Evolutionary conservation across 371 early-diverging fungal genomes (phyloP), one percentile per base, ranked within the genome.

Genomic region (Nematocida sp.): DNA sequence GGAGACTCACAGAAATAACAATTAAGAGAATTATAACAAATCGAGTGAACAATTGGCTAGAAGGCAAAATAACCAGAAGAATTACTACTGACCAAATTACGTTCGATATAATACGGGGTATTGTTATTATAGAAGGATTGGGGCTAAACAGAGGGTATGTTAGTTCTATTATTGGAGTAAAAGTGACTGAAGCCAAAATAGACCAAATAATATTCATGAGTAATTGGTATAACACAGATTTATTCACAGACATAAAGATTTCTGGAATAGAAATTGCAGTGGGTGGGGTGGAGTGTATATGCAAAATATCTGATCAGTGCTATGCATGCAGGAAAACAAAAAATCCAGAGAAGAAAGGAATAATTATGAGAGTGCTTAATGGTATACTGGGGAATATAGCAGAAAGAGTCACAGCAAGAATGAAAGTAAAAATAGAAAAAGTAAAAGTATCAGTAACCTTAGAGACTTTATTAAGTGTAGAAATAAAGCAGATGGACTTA

Each of bases 71-170:
- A 6, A 44, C 74, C 7, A 74, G 72, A 1, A 74, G 72, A 1
- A 0, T 78, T 0, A 15, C 13, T n/a, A 23, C 7, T 46, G 67
- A 67, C 9, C 13, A 70, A 18, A 23, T 78, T 20, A 20, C 60
- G 9, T 78, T 20, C 62, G 47, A 61, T 44, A 11, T 78, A 6
- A 6, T 78, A 5, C 18, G 46, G 25, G 80, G 80, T 2, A 62
- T 70, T 13, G 6, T 78, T 27, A 46, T 78, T 7, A 23, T 70
- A 56, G 66, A 78, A 45, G 42, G 42, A 9, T 23, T 78, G 2
- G 58, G 20, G 9, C 15, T 75, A 11, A 57, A 72, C 7, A 9
- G n/a, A 58, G 64, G 7, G 42, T 45, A 42, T 42, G 42, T 42
- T 64, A 39, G 45, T 27, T 11, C 39, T 39, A 18, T 42, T 11